These are phyloP conservation scores for Talaromyces stipitatus DNA, from an alignment of 495 filamentous ascomycete genomes.

Conservation along the genomic window DNA sequence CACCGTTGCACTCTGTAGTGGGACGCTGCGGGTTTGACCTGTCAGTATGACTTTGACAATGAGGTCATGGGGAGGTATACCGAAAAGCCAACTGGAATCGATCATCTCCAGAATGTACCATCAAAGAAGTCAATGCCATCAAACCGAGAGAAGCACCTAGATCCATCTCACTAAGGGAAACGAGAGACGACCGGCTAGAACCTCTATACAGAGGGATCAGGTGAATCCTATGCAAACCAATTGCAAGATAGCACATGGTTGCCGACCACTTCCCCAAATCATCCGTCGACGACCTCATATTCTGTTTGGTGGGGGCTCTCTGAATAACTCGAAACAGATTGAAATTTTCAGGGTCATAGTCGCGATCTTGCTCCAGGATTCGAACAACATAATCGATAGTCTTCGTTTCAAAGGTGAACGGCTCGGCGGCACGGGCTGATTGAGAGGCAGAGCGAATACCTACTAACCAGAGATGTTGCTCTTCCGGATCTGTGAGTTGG, in stretches of 20 bases:
- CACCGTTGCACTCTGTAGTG: slow-evolving; percentile 52
- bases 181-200: slow-evolving; percentile 46
- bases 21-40: slow-evolving; percentile 41
- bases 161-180: slow-evolving; percentile 42
- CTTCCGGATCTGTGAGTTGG: slow-evolving; percentile 63
- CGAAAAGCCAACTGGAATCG: slow-evolving; percentile 80
- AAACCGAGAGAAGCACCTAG: slow-evolving; percentile 58
- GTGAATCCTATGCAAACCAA: slow-evolving; percentile 78
- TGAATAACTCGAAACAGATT: slow-evolving; percentile 81
- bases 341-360: slow-evolving; percentile 62
- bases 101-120: slow-evolving; percentile 68
- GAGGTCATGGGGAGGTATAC: slow-evolving; percentile 24
- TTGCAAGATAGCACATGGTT: slow-evolving; percentile 72
- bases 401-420: slow-evolving; percentile 49
- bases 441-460: slow-evolving; percentile 56
- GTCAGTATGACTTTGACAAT: slow-evolving; percentile 6
- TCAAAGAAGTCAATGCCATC: slow-evolving; percentile 62
- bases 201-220: slow-evolving; percentile 65
- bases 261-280: slow-evolving; percentile 67
- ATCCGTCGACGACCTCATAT: slow-evolving; percentile 62
- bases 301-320: slow-evolving; percentile 51
- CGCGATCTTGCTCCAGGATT: slow-evolving; percentile 58
- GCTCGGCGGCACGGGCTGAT: slow-evolving; percentile 43
- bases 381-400: slow-evolving; percentile 57
- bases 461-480: slow-evolving; percentile 68